Base-by-base conservation (phyloP, 2,329 filamentous ascomycete genomes). In the Aspergillus fructus region DNA sequence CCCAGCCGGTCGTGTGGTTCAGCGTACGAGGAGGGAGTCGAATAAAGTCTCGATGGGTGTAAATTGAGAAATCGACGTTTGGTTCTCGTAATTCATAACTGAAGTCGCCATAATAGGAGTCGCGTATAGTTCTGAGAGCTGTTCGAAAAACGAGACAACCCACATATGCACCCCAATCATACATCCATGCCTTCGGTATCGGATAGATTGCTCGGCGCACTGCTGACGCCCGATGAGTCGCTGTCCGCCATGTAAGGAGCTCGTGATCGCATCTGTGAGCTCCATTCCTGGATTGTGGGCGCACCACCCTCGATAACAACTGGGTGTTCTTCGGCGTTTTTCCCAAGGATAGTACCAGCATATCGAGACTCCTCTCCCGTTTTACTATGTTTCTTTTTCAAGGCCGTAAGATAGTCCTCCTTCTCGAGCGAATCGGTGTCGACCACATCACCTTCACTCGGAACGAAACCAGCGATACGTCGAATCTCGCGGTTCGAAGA, bases 311-410 rank as follows among this genome's bases (percentile, higher is more conserved):
- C 92, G 51, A 96, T 88, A 51, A 87, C 80, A 27, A 96, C 78
- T 7, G 88, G 84, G 67, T 85, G 85, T 56, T 87, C 83, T 64
- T 96, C 91, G 49, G 83, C 83, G 45, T 82, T 80, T 63, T 87
- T 87, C 4, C 93, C 93, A 11, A 97, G 80, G 0, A 94, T 83
- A 0, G 93, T 96, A 30, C 91, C 91, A 64, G 89, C 85, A 72
- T 91, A 96, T 67, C 93, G 88, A 9, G 88, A 88, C 68, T 96
- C 92, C 68, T 96, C 91, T 61, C 89, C 90, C 1, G 89, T 90
- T 66, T 94, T 96, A 76, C 88, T 92, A 73, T 96, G 90, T 70
- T 96, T 96, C 76, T 93, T 94, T 75, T 96, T 97, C 42, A 97
- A 78, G 4, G 87, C 89, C 56, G 83, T 85, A 17, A 93, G 70